These are phyloP conservation scores for Luffa aegyptiaca DNA, from an alignment of 306 rosid species.

Conservation along the genomic window DNA sequence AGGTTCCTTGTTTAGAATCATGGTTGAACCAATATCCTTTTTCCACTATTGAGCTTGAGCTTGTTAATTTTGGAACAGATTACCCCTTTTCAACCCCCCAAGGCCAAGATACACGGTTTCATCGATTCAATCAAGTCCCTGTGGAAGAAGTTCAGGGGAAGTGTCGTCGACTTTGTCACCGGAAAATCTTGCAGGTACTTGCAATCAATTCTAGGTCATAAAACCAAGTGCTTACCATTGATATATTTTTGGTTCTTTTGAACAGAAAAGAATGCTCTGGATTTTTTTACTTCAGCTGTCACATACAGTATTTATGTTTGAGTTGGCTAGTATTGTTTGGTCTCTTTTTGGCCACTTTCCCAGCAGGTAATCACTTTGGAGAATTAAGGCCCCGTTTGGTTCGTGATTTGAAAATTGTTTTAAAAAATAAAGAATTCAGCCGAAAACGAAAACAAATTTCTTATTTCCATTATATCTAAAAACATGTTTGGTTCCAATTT, in stretches of 20 bases:
- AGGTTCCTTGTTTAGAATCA: slow-evolving; percentile 30
- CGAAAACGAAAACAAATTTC: too few species aligned
- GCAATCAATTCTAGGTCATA: slow-evolving; percentile 1
- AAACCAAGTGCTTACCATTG: not conserved
- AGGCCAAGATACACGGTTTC: slow-evolving; percentile 41
- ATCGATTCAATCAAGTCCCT: slow-evolving; percentile 46
- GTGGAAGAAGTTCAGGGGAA: slow-evolving; percentile 56
- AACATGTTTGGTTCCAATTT: too few species aligned
- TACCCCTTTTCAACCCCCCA: slow-evolving; percentile 61
- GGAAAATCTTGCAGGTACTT: slow-evolving; percentile 81
- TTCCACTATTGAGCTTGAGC: slow-evolving; percentile 2
- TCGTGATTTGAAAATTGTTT: too few species aligned
- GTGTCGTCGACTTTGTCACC: slow-evolving; percentile 43
- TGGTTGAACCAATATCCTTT: not conserved
- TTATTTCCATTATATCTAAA: too few species aligned
- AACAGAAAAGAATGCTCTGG: slow-evolving; percentile 66
- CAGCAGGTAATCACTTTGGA: slow-evolving; percentile 33
- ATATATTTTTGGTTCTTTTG: slow-evolving; percentile 6
- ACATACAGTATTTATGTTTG: slow-evolving; percentile 79
- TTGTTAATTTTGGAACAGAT: slow-evolving; percentile 25
- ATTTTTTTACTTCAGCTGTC: slow-evolving; percentile 82
- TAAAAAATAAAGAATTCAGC: too few species aligned
- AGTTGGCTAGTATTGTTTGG: slow-evolving; percentile 80
- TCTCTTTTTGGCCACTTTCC: slow-evolving; percentile 60
- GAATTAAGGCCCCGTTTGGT: too few species aligned